A percentile compares a stretch with the other conserved stretches of the same genome.
Conservation (phyloP, 371 early-diverging fungal species). For the Chytridium lagenaria region DNA sequence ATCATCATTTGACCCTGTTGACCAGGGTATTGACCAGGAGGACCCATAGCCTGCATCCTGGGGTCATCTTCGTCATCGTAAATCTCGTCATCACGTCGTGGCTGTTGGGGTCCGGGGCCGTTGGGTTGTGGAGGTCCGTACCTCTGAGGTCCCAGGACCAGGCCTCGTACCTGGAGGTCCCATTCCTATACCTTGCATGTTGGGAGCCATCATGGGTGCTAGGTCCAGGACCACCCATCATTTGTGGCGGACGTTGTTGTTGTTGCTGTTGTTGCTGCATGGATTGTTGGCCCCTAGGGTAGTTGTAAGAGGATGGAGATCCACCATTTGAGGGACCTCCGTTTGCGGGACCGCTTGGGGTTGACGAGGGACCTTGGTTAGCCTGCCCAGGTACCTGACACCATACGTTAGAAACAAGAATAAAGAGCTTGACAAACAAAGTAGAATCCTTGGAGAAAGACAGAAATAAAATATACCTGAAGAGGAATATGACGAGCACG, state of each 20-base stretch:
- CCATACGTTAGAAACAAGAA: too few species aligned
- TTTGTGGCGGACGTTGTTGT: neutral
- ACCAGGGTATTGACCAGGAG: too few species aligned
- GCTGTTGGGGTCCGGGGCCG: too few species aligned
- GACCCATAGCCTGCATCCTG: slow-evolving; percentile 15
- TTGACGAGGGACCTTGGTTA: too few species aligned
- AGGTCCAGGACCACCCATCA: neutral
- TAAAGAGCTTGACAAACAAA: too few species aligned
- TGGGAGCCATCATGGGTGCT: too few species aligned
- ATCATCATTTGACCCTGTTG: neutral
- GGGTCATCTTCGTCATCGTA: slow-evolving; percentile 20
- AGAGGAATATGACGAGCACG: slow-evolving; percentile 4
- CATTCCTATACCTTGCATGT: too few species aligned
- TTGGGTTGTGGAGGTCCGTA: slow-evolving; percentile 1
- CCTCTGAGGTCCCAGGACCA: neutral
- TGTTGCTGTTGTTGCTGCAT: slow-evolving; percentile 6
- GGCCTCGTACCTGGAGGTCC: too few species aligned
- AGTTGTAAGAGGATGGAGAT: neutral
- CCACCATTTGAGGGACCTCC: neutral
- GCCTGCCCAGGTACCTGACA: too few species aligned
- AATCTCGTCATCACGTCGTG: slow-evolving; percentile 7
- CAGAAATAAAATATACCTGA: neutral
- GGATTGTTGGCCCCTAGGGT: neutral
- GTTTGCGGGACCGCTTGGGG: too few species aligned
- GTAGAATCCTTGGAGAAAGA: neutral